Evolutionary conservation across 2,329 filamentous ascomycete species (phyloP), one percentile per base, ranked within the genome.

Genomic region (Tolypocladium nubicola): DNA sequence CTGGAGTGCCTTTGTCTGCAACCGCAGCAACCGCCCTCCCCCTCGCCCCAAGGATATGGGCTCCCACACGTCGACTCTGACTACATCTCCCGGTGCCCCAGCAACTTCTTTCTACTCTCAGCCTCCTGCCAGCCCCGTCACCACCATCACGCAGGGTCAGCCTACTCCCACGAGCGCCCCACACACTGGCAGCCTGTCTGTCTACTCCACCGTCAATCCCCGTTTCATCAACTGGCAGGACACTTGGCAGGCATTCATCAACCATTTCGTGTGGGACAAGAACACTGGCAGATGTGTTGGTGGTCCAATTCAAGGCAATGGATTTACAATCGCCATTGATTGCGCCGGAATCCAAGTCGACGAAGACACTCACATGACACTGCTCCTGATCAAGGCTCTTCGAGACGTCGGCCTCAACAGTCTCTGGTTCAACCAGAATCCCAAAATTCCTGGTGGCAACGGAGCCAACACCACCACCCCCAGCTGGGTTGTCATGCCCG

Each of bases 1-100:
- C 60, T 68, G 71, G 64, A 71, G 71, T 43, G 73, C 73, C 4
- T 75, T 75, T 62, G 69, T 75, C 58, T 75, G 73, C 64, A 75
- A 75, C 54, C 66, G 68, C 16, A 67, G 73, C 26, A 63, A 67
- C 21, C 57, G 64, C 6, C 61, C 72, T 10, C 72, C 72, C 39
- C 57, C 67, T 58, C 67, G 67, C 6, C 71, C 72, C 43, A 65
- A 64, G 10, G 70, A 71, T 53, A 72, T 72, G 70, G 66, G 64
- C 7, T 66, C 68, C 50, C 69, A 67, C 16, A 70, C 70, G 16
- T 72, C 70, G n/a, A 66, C 71, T 6, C 52, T 68, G 54, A 67
- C 67, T 38, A 70, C 69, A 11, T 63, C 65, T 14, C 63, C 69
- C 23, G 66, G 68, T 54, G 63, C 66, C 38, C 69, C 71, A 21